Evolutionary conservation across 805 yeast species (phyloP).

Genomic region (Saturnispora galanensis): DNA sequence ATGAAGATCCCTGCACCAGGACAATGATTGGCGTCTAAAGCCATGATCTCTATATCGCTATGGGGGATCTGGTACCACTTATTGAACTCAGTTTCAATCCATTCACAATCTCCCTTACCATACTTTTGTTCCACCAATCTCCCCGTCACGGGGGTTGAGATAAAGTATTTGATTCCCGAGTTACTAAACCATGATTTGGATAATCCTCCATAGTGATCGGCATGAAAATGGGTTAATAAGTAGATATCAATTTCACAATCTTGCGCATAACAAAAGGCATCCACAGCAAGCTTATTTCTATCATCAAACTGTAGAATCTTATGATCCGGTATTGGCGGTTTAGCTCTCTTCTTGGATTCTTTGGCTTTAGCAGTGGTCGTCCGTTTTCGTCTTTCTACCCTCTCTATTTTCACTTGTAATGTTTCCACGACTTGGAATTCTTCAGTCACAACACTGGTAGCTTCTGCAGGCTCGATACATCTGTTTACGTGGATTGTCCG

Average conservation of each 20-base stretch:
- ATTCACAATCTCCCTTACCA: constrained; percentile 22
- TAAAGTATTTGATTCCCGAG: constrained; percentile 41
- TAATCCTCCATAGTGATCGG: constrained; percentile 91
- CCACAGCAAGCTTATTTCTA: constrained; percentile 39
- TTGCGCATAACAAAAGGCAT: constrained; percentile 50
- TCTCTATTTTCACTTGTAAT: background rate
- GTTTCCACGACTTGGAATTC: background rate
- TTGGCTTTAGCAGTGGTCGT: background rate
- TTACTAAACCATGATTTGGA: constrained; percentile 59
- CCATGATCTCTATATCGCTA: constrained; percentile 40
- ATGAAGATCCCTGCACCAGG: constrained; percentile 88
- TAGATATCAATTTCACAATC: constrained; percentile 40
- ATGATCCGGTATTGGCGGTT: constrained; percentile 40
- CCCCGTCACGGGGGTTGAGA: constrained; percentile 64
- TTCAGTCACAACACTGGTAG: no score
- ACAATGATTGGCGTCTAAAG: constrained; percentile 87
- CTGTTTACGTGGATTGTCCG: constrained; percentile 47
- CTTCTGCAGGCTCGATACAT: constrained; percentile 29
- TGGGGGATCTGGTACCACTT: constrained; percentile 31
- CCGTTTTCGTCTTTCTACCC: background rate
- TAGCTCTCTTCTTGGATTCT: constrained; percentile 12
- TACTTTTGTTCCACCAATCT: constrained; percentile 44
- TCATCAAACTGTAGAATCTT: constrained; percentile 39
- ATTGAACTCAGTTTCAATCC: constrained; percentile 32
- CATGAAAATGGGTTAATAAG: constrained; percentile 76